Conservation (phyloP, 306 rosid genomes). For the Rubus idaeus region DNA sequence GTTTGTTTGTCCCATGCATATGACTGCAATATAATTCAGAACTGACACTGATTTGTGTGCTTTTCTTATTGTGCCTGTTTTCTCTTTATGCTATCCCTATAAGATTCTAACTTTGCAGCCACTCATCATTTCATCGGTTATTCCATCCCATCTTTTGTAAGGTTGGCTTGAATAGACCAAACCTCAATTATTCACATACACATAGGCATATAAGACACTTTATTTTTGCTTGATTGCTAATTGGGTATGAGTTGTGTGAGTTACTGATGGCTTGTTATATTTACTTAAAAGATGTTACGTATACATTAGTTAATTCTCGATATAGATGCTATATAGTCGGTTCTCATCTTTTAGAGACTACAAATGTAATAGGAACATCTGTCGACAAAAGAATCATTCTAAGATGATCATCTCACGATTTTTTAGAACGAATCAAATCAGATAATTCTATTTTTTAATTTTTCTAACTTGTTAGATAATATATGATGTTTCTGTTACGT, state of each 20-base stretch:
- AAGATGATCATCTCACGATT: too few species aligned
- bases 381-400: too few species aligned
- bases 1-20: constrained; percentile 4
- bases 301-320: too few species aligned
- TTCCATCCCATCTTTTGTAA: constrained; percentile 16
- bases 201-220: not conserved
- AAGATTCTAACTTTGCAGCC: constrained; percentile 3
- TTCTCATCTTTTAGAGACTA: too few species aligned
- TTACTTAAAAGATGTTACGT: not conserved
- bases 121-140: constrained; percentile 7
- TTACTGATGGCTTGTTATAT: not conserved
- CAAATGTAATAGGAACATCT: too few species aligned
- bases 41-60: not conserved
- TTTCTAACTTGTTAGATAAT: not conserved
- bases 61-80: constrained; percentile 1
- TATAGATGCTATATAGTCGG: too few species aligned
- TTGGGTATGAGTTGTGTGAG: not conserved
- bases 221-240: not conserved
- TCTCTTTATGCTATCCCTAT: not conserved
- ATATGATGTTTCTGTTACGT: not conserved
- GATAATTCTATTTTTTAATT: too few species aligned
- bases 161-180: constrained; percentile 14
- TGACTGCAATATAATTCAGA: not conserved
- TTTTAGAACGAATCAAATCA: too few species aligned
- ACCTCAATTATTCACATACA: constrained; percentile 3